Evolutionary conservation across 495 filamentous ascomycete species (phyloP).

Genomic region (Mycothermus thermophilus): DNA sequence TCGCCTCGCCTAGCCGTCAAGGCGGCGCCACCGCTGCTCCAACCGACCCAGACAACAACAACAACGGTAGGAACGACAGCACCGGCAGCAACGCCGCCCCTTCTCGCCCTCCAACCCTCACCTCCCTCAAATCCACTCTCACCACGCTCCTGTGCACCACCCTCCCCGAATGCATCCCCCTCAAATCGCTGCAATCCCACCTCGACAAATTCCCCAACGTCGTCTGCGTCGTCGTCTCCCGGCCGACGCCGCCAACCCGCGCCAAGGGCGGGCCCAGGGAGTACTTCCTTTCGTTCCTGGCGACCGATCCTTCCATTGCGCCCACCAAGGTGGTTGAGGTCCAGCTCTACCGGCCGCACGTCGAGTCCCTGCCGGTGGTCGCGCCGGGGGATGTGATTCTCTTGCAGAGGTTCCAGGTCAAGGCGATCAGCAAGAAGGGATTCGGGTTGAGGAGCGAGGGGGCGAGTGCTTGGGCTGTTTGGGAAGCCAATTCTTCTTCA

Average conservation of each 20-base stretch:
- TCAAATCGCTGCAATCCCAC: constrained; percentile 49
- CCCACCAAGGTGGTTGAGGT: constrained; percentile 39
- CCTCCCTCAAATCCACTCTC: constrained; percentile 26
- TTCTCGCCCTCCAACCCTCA: too few relatives aligned
- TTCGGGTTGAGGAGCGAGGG: constrained; percentile 32
- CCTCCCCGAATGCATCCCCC: constrained; percentile 51
- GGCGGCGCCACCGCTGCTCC: constrained; percentile 13
- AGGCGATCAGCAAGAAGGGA: constrained; percentile 34
- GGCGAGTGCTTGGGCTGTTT: constrained; percentile 51
- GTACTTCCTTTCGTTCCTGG: constrained; percentile 50
- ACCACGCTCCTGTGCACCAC: constrained; percentile 41
- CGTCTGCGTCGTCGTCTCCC: constrained; percentile 50
- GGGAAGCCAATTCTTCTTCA: constrained; percentile 19
- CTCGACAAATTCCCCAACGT: constrained; percentile 44
- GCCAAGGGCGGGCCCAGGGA: constrained; percentile 55
- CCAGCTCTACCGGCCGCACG: constrained; percentile 61
- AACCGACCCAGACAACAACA: neutral
- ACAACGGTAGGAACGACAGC: neutral
- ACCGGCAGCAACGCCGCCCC: constrained; percentile 9
- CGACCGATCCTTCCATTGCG: constrained; percentile 51
- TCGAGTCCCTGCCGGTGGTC: constrained; percentile 53
- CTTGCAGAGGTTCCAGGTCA: constrained; percentile 59
- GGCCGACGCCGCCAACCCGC: constrained; percentile 39
- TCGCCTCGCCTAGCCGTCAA: constrained; percentile 9
- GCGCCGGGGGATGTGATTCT: constrained; percentile 61